Evolutionary conservation across 2,329 filamentous ascomycete species (phyloP).

Genomic region (Botryotinia calthae): DNA sequence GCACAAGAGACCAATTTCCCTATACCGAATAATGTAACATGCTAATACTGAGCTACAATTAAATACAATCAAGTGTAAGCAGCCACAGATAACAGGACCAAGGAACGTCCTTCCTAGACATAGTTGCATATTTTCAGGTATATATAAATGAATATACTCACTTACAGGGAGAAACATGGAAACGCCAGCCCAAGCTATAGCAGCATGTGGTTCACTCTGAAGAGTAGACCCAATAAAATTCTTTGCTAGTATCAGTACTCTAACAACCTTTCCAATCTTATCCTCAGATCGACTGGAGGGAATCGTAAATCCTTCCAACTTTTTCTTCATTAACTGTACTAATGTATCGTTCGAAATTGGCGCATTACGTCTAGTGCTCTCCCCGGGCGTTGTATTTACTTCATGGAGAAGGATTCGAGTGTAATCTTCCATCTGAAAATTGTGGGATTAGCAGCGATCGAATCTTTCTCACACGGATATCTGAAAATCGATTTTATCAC

Average conservation of each 20-base stretch:
- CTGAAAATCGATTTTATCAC: background rate
- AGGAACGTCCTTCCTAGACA: background rate
- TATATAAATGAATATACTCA: background rate
- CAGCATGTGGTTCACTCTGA: background rate
- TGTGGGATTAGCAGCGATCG: background rate
- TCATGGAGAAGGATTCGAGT: background rate
- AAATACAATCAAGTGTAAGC: background rate
- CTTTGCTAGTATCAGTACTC: background rate
- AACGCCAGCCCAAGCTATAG: background rate
- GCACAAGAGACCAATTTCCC: background rate
- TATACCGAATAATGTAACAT: background rate
- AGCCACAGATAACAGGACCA: background rate
- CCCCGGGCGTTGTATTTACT: background rate
- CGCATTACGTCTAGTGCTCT: background rate
- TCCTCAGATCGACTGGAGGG: background rate
- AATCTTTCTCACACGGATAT: background rate
- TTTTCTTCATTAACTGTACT: rapidly evolving
- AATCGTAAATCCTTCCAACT: background rate
- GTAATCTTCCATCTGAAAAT: background rate
- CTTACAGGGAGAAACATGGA: slow-evolving; percentile 1
- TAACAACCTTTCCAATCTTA: background rate
- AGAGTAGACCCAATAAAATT: background rate
- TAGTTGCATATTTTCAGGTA: background rate
- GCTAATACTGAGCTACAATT: background rate
- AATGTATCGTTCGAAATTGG: background rate